These are phyloP conservation scores for Lodderomyces metapsilosis DNA, from an alignment of 1,139 yeast species.

Conservation along the genomic window DNA sequence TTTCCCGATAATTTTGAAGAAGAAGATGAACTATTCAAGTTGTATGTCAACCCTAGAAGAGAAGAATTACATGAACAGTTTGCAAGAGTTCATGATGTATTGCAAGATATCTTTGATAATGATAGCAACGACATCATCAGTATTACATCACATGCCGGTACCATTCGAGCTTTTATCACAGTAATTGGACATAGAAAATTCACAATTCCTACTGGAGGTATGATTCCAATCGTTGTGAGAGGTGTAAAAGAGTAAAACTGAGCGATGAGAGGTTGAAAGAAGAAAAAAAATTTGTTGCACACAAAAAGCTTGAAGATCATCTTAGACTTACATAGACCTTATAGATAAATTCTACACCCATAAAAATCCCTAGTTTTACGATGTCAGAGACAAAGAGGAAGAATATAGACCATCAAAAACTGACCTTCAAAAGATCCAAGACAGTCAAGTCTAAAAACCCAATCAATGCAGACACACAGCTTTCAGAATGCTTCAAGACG, in stretches of 20 bases:
- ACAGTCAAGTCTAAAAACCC: constrained; percentile 30
- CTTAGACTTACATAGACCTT: background rate
- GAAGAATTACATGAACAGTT: constrained; percentile 46
- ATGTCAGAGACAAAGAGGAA: constrained; percentile 3
- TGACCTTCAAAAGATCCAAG: constrained; percentile 16
- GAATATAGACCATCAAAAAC: constrained; percentile 5
- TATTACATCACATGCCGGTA: constrained; percentile 65
- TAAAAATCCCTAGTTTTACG: background rate
- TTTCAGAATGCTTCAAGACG: constrained; percentile 64
- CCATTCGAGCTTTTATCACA: constrained; percentile 56
- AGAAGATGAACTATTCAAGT: constrained; percentile 44
- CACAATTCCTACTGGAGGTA: constrained; percentile 62
- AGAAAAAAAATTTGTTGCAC: constrained; percentile 1
- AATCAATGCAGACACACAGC: constrained; percentile 33
- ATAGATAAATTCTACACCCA: background rate
- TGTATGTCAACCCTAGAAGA: constrained; percentile 39
- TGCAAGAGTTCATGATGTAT: constrained; percentile 45
- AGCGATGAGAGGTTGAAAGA: too few species aligned
- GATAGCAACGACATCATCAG: constrained; percentile 38
- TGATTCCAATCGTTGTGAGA: constrained; percentile 60
- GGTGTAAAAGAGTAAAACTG: constrained; percentile 19
- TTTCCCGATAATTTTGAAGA: constrained; percentile 50
- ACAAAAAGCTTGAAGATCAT: constrained; percentile 1
- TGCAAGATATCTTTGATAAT: constrained; percentile 52
- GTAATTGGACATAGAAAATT: constrained; percentile 58